These are phyloP conservation scores for Blastocrithidia nonstop DNA, from an alignment of 208 protist species.

Conservation along the genomic window DNA sequence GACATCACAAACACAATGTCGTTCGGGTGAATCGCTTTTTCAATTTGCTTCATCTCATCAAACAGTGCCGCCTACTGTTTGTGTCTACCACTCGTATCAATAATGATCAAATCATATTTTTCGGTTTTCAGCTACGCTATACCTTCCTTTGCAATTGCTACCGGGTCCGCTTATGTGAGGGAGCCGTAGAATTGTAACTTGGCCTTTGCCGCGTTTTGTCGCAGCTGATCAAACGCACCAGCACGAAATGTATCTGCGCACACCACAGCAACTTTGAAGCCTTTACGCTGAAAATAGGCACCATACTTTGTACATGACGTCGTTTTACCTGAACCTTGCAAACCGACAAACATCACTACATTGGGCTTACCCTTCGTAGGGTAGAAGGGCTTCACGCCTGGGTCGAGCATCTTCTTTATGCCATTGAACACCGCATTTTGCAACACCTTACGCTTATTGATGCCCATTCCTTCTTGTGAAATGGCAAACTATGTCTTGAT, in stretches of 20 bases:
- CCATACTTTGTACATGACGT: slow-evolving; percentile 98
- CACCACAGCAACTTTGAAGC: slow-evolving; percentile 91
- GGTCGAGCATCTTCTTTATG: slow-evolving; percentile 93
- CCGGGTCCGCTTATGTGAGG: slow-evolving; percentile 93
- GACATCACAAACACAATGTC: slow-evolving; percentile 98
- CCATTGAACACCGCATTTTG: slow-evolving; percentile 93
- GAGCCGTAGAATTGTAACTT: slow-evolving; percentile 97
- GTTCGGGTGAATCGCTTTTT: slow-evolving; percentile 81
- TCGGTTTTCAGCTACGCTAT: slow-evolving; percentile 94
- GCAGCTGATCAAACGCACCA: slow-evolving; percentile 95
- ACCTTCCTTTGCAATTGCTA: slow-evolving; percentile 92
- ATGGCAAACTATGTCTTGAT: slow-evolving; percentile 88
- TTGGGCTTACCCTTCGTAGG: slow-evolving; percentile 92
- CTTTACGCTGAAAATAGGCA: slow-evolving; percentile 91
- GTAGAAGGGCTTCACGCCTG: slow-evolving; percentile 90
- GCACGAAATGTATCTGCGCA: slow-evolving; percentile 98
- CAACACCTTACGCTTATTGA: slow-evolving; percentile 94
- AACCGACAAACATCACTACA: slow-evolving; percentile 99
- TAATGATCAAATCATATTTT: slow-evolving; percentile 97
- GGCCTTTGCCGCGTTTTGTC: slow-evolving; percentile 98
- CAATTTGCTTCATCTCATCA: slow-evolving; percentile 97
- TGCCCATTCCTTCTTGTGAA: slow-evolving; percentile 83
- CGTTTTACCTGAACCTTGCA: slow-evolving; percentile 96
- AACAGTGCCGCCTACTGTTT: slow-evolving; percentile 97
- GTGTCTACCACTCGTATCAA: slow-evolving; percentile 98